These are phyloP conservation scores for Cladophialophora chaetospira DNA, from an alignment of 2,329 filamentous ascomycete genomes.

Conservation along the genomic window DNA sequence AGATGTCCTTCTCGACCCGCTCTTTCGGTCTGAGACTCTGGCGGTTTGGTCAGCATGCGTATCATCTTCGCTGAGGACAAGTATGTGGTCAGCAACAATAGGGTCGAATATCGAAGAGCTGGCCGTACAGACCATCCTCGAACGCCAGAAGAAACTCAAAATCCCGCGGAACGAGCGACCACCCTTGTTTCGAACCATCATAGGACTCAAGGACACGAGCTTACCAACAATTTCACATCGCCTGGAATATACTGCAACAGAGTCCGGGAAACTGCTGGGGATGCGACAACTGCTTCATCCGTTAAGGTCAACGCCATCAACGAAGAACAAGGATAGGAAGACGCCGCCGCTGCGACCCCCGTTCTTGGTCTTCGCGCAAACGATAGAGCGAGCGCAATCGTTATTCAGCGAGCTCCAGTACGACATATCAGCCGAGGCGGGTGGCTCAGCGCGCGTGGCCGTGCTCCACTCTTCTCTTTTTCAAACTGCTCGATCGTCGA, in stretches of 20 bases:
- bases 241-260: constrained; percentile 86
- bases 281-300: constrained; percentile 88
- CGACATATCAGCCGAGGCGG: constrained; percentile 87
- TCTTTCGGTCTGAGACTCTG: constrained; percentile 88
- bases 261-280: constrained; percentile 89
- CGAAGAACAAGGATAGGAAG: constrained; percentile 50
- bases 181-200: constrained; percentile 77
- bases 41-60: constrained; percentile 79
- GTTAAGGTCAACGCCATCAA: constrained; percentile 47
- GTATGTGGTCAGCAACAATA: constrained; percentile 97
- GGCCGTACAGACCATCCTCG: constrained; percentile 66
- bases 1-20: constrained; percentile 85
- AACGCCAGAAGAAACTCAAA: constrained; percentile 50
- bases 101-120: constrained; percentile 86
- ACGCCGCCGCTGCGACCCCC: constrained; percentile 70
- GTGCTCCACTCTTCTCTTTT: constrained; percentile 87
- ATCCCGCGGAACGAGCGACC: constrained; percentile 38
- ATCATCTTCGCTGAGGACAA: constrained; percentile 68
- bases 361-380: constrained; percentile 95
- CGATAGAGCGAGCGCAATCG: constrained; percentile 84
- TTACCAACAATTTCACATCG: constrained; percentile 90
- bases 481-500: constrained; percentile 70
- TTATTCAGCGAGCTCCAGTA: constrained; percentile 89
- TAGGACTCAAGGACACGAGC: constrained; percentile 94
- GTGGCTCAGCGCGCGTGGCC: constrained; percentile 79